These are phyloP conservation scores for Colletotrichum neosansevieriae DNA, from an alignment of 2,329 filamentous ascomycete genomes.

Conservation along the genomic window DNA sequence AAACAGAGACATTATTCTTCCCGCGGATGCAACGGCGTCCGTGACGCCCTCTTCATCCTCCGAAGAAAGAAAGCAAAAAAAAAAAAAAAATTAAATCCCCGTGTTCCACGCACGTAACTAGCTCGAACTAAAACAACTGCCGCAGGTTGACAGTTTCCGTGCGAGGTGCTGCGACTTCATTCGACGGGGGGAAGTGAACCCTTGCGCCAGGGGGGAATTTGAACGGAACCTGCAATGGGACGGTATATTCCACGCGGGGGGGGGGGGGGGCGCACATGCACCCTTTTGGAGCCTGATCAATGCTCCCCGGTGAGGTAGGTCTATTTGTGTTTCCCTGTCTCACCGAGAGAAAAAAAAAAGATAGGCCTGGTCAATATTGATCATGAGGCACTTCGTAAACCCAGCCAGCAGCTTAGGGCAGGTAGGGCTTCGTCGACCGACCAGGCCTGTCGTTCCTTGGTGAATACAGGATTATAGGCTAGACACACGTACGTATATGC, in stretches of 20 bases:
- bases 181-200: slow-evolving; percentile 1
- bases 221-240: not conserved
- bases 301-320: not conserved
- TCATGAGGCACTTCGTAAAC: not conserved
- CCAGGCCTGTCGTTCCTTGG: too few relatives aligned
- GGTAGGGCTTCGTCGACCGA: too few relatives aligned
- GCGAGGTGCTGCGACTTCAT: slow-evolving; percentile 3
- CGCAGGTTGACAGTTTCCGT: not conserved
- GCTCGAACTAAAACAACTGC: not conserved
- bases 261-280: not conserved
- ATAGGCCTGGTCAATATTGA: not conserved
- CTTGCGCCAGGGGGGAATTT: not conserved
- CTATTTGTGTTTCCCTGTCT: slow-evolving; percentile 11
- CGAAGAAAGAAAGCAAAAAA: not conserved
- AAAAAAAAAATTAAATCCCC: not conserved
- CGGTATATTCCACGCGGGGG: not conserved
- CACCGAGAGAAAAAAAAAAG: not conserved
- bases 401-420: too few relatives aligned
- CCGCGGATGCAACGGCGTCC: not conserved
- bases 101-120: slow-evolving; percentile 12
- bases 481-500: slow-evolving; percentile 1
- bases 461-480: too few relatives aligned
- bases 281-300: slow-evolving; percentile 2
- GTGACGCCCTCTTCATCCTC: not conserved
- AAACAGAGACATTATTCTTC: not conserved